Evolutionary conservation across 176 grass and related monocot genomes (phyloP).

Genomic region (Miscanthus lutarioriparius): DNA sequence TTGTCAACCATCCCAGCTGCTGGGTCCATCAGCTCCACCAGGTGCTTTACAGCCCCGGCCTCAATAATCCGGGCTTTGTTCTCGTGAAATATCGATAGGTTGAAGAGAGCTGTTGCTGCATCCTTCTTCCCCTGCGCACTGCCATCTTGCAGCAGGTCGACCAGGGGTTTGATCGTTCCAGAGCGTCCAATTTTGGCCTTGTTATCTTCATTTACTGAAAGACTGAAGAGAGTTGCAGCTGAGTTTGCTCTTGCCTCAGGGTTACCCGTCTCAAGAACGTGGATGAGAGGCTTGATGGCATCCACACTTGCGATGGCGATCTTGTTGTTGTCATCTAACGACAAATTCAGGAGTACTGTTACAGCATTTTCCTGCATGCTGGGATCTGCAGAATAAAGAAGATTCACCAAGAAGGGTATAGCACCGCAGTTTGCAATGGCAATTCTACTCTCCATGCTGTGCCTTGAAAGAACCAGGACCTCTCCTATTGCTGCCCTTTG

Average conservation of each 20-base stretch:
- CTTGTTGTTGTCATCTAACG: conserved; percentile 84
- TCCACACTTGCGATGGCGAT: conserved; percentile 62
- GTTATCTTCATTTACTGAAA: conserved; percentile 77
- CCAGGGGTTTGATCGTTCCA: conserved; percentile 65
- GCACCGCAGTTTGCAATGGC: conserved; percentile 60
- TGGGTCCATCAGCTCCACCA: conserved; percentile 93
- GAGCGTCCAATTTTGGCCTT: conserved; percentile 77
- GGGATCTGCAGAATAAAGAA: conserved; percentile 69
- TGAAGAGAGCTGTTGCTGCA: conserved; percentile 79
- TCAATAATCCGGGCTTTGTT: conserved; percentile 75
- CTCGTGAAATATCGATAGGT: conserved; percentile 81
- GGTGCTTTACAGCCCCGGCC: conserved; percentile 65
- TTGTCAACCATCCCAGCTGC: conserved; percentile 84
- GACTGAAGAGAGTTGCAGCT: conserved; percentile 81
- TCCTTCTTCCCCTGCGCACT: conserved; percentile 83
- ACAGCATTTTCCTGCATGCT: conserved; percentile 75
- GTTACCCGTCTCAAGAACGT: conserved; percentile 68
- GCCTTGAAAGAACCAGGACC: conserved; percentile 63
- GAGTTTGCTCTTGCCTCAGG: conserved; percentile 84
- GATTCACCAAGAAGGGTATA: conserved; percentile 60
- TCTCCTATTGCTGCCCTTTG: conserved; percentile 58
- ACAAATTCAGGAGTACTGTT: conserved; percentile 76
- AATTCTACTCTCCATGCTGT: conserved; percentile 73
- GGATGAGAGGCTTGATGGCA: conserved; percentile 71
- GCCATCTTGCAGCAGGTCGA: conserved; percentile 66